These are phyloP conservation scores for Proliferodiscus dingleyae DNA, from an alignment of 2,329 filamentous ascomycete species.

Conservation along the genomic window DNA sequence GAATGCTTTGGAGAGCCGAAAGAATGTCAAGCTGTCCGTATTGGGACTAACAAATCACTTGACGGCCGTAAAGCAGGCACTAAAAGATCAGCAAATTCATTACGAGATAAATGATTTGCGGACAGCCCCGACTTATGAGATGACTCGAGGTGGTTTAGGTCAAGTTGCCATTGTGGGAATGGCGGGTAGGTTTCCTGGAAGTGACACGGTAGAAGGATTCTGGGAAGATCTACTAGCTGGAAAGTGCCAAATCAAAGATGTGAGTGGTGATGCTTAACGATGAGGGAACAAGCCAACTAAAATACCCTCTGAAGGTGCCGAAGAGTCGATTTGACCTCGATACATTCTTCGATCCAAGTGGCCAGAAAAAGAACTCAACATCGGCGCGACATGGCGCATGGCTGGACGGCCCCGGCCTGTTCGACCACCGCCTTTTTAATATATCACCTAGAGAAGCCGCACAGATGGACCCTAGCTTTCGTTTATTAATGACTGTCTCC, in stretches of 20 bases:
- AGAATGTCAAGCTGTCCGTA: too few relatives aligned
- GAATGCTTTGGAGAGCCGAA: not conserved
- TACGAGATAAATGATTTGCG: not conserved
- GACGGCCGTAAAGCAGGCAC: too few relatives aligned
- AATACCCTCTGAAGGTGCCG: not conserved
- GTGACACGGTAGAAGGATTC: not conserved
- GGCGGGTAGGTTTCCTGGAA: slow-evolving; percentile 1
- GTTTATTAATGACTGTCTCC: slow-evolving; percentile 66
- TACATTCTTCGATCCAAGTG: slow-evolving; percentile 57
- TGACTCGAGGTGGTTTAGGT: not conserved
- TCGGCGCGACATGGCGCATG: slow-evolving; percentile 71
- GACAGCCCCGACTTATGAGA: not conserved
- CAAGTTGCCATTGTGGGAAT: slow-evolving; percentile 1
- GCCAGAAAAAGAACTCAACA: slow-evolving; percentile 68
- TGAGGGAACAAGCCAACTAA: not conserved
- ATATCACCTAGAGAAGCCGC: slow-evolving; percentile 75
- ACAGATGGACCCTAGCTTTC: slow-evolving; percentile 74
- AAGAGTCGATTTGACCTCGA: slow-evolving; percentile 32
- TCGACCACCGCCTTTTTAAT: slow-evolving; percentile 77
- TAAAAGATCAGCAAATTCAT: not conserved
- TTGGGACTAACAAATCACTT: too few relatives aligned
- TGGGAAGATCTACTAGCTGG: not conserved
- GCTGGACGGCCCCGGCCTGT: slow-evolving; percentile 63
- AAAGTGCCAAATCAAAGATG: not conserved
- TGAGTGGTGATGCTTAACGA: not conserved